Conservation (phyloP, 2,329 filamentous ascomycete genomes). For the Claviceps humidiphila region DNA sequence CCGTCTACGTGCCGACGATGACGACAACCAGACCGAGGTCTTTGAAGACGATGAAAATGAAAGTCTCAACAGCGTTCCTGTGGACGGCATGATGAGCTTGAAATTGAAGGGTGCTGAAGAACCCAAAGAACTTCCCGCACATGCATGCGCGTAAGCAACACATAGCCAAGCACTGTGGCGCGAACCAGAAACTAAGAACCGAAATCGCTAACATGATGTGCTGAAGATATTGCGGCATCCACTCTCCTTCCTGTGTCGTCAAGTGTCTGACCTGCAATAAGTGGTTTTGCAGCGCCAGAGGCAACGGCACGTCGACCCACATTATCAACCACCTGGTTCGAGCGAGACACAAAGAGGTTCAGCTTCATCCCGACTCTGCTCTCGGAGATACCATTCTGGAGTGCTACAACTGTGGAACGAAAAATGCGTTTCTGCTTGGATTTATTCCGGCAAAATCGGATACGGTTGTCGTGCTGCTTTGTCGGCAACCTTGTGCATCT, state of each 20-base stretch:
- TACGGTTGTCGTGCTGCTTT: conserved; percentile 91
- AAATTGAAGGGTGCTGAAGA: conserved; percentile 51
- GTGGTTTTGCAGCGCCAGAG: conserved; percentile 97
- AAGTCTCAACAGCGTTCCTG: conserved; percentile 65
- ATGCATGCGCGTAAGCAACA: conserved; percentile 77
- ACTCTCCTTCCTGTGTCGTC: conserved; percentile 88
- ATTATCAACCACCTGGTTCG: conserved; percentile 97
- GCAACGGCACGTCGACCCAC: conserved; percentile 91
- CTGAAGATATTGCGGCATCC: conserved; percentile 83
- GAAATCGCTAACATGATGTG: neutral
- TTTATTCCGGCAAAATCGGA: conserved; percentile 99
- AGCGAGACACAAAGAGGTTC: conserved; percentile 95
- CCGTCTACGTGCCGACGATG: conserved; percentile 66
- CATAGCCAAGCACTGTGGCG: conserved; percentile 1
- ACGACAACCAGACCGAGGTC: conserved; percentile 76
- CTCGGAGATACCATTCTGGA: conserved; percentile 93
- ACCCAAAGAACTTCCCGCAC: conserved; percentile 79
- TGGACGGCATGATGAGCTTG: conserved; percentile 59
- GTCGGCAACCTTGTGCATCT: conserved; percentile 89
- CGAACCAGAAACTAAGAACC: neutral
- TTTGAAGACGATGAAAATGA: conserved; percentile 72
- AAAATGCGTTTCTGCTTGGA: conserved; percentile 93
- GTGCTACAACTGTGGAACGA: conserved; percentile 99
- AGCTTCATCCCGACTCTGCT: conserved; percentile 83
- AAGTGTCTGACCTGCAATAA: conserved; percentile 94